Evolutionary conservation across 2,329 filamentous ascomycete genomes (phyloP).

Genomic region (Cyphellophora europaea): DNA sequence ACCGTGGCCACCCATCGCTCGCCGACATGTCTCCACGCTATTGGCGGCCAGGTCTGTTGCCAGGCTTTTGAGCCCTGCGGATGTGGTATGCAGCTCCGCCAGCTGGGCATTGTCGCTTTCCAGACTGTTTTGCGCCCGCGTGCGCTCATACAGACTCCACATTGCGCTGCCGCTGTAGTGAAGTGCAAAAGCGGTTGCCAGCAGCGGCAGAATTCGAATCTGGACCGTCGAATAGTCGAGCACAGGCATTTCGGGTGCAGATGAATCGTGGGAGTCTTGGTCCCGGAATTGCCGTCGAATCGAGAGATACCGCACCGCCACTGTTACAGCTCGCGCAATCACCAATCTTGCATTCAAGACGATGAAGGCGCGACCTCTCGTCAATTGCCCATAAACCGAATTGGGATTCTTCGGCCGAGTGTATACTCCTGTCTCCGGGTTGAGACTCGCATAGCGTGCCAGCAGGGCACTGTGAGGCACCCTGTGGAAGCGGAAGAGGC

Average conservation of each 20-base stretch:
- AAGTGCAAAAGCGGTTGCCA: slow-evolving; percentile 44
- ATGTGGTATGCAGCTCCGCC: slow-evolving; percentile 45
- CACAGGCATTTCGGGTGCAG: slow-evolving; percentile 35
- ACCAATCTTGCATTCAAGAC: slow-evolving; percentile 40
- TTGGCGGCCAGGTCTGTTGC: slow-evolving; percentile 45
- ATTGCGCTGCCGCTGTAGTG: slow-evolving; percentile 36
- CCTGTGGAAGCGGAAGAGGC: slow-evolving; percentile 40
- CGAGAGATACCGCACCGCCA: slow-evolving; percentile 42
- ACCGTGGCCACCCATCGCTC: slow-evolving; percentile 45
- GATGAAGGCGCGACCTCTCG: slow-evolving; percentile 33
- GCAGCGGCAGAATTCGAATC: slow-evolving; percentile 42
- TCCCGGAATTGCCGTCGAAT: slow-evolving; percentile 42
- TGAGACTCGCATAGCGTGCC: slow-evolving; percentile 38
- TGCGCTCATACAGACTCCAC: slow-evolving; percentile 38
- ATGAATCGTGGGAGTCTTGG: slow-evolving; percentile 30
- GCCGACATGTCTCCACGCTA: slow-evolving; percentile 44
- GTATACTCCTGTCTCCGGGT: slow-evolving; percentile 36
- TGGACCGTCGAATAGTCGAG: slow-evolving; percentile 47
- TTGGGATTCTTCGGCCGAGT: slow-evolving; percentile 38
- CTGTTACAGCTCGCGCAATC: slow-evolving; percentile 43
- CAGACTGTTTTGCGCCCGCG: slow-evolving; percentile 30
- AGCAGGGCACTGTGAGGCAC: slow-evolving; percentile 41
- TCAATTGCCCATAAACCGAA: slow-evolving; percentile 42
- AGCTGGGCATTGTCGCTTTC: slow-evolving; percentile 38
- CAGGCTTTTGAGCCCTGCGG: slow-evolving; percentile 43